Evolutionary conservation across 1,139 yeast species (phyloP), one percentile per base, ranked within the genome.

Genomic region (Scheffersomyces quercinus): DNA sequence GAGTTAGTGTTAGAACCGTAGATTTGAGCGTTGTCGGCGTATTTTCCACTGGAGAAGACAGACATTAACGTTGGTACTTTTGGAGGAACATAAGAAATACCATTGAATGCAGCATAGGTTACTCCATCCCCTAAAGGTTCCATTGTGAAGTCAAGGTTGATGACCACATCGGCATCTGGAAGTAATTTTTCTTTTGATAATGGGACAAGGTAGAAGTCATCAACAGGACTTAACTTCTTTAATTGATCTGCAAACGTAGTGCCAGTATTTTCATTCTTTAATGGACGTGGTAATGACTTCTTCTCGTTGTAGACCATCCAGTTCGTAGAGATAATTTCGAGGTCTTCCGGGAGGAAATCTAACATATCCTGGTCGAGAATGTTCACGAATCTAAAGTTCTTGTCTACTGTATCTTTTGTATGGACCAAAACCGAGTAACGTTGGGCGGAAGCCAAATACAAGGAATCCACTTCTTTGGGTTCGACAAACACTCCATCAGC

Each of bases 81-180:
- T 37, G 91, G 90, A 12, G 74, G 66, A 38, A 77, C 75, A 51
- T 76, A 84, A 2, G 89, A 78, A 50, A 82, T 61, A 55, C 83
- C 79, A 60, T 85, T 84, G 75, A 85, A 85, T 62, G 85, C 83
- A 6, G 93, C 91, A 60, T 85, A 85, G 54, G 82, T 83, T 35
- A 83, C 71, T 55, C 93, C 93, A 56, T 85, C 82, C 29, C 83
- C 87, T 47, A 85, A 70, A 54, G 82, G 84, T 26, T 79, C 78
- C 91, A 85, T 85, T 44, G 68, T 70, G 47, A 85, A 80, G 55
- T 78, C 79, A 45, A 85, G 68, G 15, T 76, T 74, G 41, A 85
- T 75, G 44, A 73, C 77, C 48, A 75, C 73, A 61, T 85, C 91
- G 31, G 86, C 78, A 32, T 83, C 85, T 10, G 77, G 80, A 11